Evolutionary conservation across 768 basidiomycete genomes (phyloP), one percentile per base, ranked within the genome.

Genomic region (Filobasidium floriforme): DNA sequence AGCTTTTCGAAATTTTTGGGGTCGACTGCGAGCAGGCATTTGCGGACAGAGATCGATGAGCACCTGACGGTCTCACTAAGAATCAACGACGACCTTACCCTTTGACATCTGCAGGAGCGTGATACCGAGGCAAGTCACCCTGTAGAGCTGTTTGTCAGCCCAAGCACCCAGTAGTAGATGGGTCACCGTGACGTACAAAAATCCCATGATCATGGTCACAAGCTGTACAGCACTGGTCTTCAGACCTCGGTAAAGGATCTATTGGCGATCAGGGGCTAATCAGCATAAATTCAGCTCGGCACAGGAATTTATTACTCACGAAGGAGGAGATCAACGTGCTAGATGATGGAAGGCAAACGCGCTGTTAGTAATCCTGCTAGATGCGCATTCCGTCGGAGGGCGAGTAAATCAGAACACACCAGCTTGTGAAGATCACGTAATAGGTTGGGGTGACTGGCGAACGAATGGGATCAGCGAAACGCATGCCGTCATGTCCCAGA

Each of bases 171-270:
- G 46, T 18, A 12, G 22, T 22, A 49, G 46, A 6, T 49, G 46
- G 46, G 12, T 49, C 14, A 11, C n/a, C 40, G 70, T 89, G 91
- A 63, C 93, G 93, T 66, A 89, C 86, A 96, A 79, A 82, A 99
- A 98, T 9, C 86, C 93, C 24, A 94, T 84, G 28, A 94, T 88
- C 65, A 97, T 84, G 1, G 92, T 96, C 60, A 98, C 83, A 62
- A 99, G 92, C 70, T 89, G 85, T 1, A 84, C 79, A 0, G 83
- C 86, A 1, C 86, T 83, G 1, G 92, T 88, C 57, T 87, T 82
- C 65, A 98, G 85, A 49, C 94, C 94, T 82, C 92, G 84, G 82
- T 89, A 93, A 29, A 97, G 85, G 64, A 96, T 87, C 57, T 61
- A 55, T 6, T 0, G 14, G 26, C 12, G 22, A 2, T 18, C 41